Percentiles rank a stretch among this genome's conserved stretches.
phyloP scores from a whole-genome alignment of 371 early-diverging fungal genomes.

The Saksenaea oblongispora region DNA sequence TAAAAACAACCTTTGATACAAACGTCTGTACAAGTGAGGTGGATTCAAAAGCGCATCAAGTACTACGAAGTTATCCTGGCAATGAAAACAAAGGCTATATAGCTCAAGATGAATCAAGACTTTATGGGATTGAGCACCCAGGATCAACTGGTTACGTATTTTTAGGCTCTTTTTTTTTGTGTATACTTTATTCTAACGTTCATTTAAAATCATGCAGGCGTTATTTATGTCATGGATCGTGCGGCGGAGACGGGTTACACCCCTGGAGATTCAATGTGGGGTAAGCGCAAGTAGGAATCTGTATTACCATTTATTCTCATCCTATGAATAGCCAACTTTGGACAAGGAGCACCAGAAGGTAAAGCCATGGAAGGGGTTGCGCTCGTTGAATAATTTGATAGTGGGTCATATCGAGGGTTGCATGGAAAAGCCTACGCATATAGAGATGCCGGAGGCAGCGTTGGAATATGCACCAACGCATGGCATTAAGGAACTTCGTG shows the following conservation, averaged over 20 bases:
- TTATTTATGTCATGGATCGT: conserved; percentile 59
- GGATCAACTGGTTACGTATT: conserved; percentile 30
- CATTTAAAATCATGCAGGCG: conserved; percentile 16
- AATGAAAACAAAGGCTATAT: conserved; percentile 23
- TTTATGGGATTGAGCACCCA: conserved; percentile 44
- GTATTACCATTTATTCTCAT: neutral
- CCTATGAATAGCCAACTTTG: conserved; percentile 40
- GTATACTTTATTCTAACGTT: neutral
- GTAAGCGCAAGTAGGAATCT: neutral
- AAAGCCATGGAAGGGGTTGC: conserved; percentile 6
- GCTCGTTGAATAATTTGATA: conserved; percentile 1
- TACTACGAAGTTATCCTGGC: conserved; percentile 37
- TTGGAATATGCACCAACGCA: conserved; percentile 47
- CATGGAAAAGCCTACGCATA: conserved; percentile 31
- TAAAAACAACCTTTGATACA: neutral
- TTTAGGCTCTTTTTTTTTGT: neutral
- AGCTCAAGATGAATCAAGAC: conserved; percentile 11
- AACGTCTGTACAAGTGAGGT: conserved; percentile 15
- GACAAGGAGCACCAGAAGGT: conserved; percentile 60
- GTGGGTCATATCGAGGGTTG: conserved; percentile 46
- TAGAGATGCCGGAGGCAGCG: conserved; percentile 20
- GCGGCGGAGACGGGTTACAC: conserved; percentile 44
- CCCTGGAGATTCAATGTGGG: conserved; percentile 33
- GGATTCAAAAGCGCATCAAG: conserved; percentile 34
- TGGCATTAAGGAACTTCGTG: conserved; percentile 36